phyloP scores from a whole-genome alignment of 306 rosid genomes.

The Citrullus amarus region DNA sequence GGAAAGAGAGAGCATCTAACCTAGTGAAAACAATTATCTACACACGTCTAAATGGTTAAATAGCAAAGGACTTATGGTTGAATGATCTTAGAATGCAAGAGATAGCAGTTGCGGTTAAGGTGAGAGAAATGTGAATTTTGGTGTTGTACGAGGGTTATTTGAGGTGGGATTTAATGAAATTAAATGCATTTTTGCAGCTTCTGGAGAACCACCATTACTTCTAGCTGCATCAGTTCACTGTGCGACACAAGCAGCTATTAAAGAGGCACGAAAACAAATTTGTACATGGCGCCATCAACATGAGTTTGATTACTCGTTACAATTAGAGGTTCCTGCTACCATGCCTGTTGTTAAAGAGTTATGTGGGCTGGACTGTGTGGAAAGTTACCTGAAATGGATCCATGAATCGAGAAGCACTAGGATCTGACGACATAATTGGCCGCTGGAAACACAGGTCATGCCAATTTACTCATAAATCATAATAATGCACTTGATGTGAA shows the following conservation, averaged over 20 bases:
- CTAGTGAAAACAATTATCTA: background rate
- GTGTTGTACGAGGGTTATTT: background rate
- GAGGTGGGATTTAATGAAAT: background rate
- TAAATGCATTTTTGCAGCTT: constrained; percentile 42
- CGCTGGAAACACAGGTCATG: background rate
- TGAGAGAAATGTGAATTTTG: background rate
- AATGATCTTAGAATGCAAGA: background rate
- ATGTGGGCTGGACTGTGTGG: constrained; percentile 56
- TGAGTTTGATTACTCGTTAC: constrained; percentile 25
- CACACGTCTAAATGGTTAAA: background rate
- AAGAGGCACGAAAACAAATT: constrained; percentile 67
- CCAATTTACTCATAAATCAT: background rate
- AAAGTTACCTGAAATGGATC: constrained; percentile 62
- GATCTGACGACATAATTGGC: background rate
- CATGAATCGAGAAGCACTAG: background rate
- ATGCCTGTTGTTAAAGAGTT: constrained; percentile 75
- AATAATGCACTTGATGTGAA: background rate
- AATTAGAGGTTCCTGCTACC: constrained; percentile 71
- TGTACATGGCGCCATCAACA: constrained; percentile 42
- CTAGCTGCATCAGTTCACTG: constrained; percentile 78
- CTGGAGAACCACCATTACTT: constrained; percentile 86
- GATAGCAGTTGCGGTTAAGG: background rate
- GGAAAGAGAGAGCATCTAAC: background rate
- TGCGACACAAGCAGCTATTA: constrained; percentile 67
- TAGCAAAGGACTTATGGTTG: background rate